Base-by-base conservation (phyloP, 2,329 filamentous ascomycete genomes). In the Hymenotorrendiella dingleyae region DNA sequence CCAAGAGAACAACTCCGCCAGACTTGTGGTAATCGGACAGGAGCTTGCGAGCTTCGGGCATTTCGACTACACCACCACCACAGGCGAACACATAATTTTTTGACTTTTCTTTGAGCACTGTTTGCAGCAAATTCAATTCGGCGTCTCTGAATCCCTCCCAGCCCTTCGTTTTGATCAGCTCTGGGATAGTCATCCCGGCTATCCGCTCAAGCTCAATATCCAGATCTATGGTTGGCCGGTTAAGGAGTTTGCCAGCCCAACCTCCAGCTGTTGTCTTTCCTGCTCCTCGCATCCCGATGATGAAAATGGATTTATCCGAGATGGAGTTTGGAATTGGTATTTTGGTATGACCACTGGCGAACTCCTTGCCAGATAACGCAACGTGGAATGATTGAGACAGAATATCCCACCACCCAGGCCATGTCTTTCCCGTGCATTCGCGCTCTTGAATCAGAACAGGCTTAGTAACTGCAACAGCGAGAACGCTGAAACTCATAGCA, bases 331-430 rank as follows among this genome's bases (percentile, higher is more conserved):
- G 69, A 45, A 63, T 63, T 40, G 59, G 52, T 10, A 59, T 54
- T 22, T 64, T 66, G 9, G 63, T 58, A 19, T 65, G 63, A 34
- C 67, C 53, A 41, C 54, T 58, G 28, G 62, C 61, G 22, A 56
- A 46, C 30, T 61, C 88, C 26, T 82, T 77, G 10, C 93, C 93
- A 47, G 82, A 76, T n/a, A 97, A 69, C 21, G 74, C 67, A 21
- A 86, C 85, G 24, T 80, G 73, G 69, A 96, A 98, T 11, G 79
- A 76, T 53, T 85, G 80, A 17, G 82, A 82, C 43, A 97, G 67
- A 14, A 82, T 80, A 64, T 98, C 93, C 93, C 93, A 98, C 88
- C 93, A 98, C 8, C 91, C 93, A 0, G 93, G 93, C 93, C 93
- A 98, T 2, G 93, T 98, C 72, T 98, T 98, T 29, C 86, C 90